These are phyloP conservation scores for Hemisphaericaspora nanyangensis DNA, from an alignment of 805 yeast genomes.

Conservation along the genomic window DNA sequence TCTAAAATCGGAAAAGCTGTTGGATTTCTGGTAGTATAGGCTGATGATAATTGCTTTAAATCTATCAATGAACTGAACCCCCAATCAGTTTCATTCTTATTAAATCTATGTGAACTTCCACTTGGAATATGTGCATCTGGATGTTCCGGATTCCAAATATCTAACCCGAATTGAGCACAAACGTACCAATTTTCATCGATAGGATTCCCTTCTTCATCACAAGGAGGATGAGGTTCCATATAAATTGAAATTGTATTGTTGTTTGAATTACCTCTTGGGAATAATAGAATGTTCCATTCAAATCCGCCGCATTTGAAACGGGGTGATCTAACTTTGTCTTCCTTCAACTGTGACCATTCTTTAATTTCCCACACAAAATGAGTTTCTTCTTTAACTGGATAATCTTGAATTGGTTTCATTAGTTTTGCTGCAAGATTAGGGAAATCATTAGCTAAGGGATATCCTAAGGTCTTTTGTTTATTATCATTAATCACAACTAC, in stretches of 20 bases:
- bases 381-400: constrained; percentile 31
- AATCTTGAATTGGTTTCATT: constrained; percentile 38
- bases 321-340: constrained; percentile 44
- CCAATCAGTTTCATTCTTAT: constrained; percentile 82
- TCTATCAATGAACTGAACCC: constrained; percentile 83
- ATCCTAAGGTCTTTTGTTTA: neutral
- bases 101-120: constrained; percentile 76
- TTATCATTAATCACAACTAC: constrained; percentile 10
- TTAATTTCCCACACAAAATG: constrained; percentile 49
- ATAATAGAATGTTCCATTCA: constrained; percentile 67
- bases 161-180: constrained; percentile 89
- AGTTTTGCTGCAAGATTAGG: constrained; percentile 23
- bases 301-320: constrained; percentile 55
- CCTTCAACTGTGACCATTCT: constrained; percentile 41
- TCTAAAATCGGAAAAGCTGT: constrained; percentile 38
- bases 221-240: constrained; percentile 65
- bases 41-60: constrained; percentile 36
- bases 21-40: constrained; percentile 7
- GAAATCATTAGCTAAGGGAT: constrained; percentile 27
- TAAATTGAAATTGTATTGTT: constrained; percentile 61
- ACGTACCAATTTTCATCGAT: constrained; percentile 66
- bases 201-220: constrained; percentile 22
- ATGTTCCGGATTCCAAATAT: constrained; percentile 75
- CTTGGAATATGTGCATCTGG: constrained; percentile 58
- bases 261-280: constrained; percentile 69